These are phyloP conservation scores for Fraxinus cuspidata DNA, from an alignment of 257 asterid species.

Conservation along the genomic window DNA sequence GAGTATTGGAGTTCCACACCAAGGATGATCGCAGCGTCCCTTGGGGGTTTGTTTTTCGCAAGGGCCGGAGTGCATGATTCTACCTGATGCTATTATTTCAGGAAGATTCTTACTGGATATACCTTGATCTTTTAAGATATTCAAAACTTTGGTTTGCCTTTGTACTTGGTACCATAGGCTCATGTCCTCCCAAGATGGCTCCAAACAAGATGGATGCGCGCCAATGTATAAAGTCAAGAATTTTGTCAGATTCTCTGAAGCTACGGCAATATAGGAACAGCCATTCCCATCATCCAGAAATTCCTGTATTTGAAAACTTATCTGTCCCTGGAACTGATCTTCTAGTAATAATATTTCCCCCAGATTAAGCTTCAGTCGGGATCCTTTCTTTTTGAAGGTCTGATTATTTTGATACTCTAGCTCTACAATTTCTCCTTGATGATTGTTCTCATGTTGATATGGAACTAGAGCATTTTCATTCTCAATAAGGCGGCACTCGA, in stretches of 20 bases:
- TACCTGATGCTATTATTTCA: slow-evolving; percentile 61
- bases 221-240: slow-evolving; percentile 56
- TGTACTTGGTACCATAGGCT: slow-evolving; percentile 87
- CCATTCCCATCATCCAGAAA: slow-evolving; percentile 43
- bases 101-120: slow-evolving; percentile 61
- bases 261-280: slow-evolving; percentile 54
- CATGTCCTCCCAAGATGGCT: slow-evolving; percentile 94
- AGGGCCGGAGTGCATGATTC: slow-evolving; percentile 63
- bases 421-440: slow-evolving; percentile 56
- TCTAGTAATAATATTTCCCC: slow-evolving; percentile 66
- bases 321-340: slow-evolving; percentile 60
- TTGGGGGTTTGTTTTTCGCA: slow-evolving; percentile 65
- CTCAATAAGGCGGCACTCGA: slow-evolving; percentile 42
- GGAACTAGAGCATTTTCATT: slow-evolving; percentile 41
- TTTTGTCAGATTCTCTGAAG: slow-evolving; percentile 37
- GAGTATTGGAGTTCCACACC: slow-evolving; percentile 85
- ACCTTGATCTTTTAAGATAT: slow-evolving; percentile 58
- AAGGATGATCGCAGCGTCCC: slow-evolving; percentile 70
- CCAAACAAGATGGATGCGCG: slow-evolving; percentile 76
- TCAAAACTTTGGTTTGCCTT: slow-evolving; percentile 76
- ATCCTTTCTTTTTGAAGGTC: slow-evolving; percentile 36
- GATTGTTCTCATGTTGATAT: slow-evolving; percentile 31
- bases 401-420: slow-evolving; percentile 34
- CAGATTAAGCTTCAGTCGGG: slow-evolving; percentile 43
- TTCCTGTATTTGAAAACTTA: slow-evolving; percentile 55